Conservation (phyloP, 2,329 filamentous ascomycete genomes). For the Coniochaeta ligniaria region DNA sequence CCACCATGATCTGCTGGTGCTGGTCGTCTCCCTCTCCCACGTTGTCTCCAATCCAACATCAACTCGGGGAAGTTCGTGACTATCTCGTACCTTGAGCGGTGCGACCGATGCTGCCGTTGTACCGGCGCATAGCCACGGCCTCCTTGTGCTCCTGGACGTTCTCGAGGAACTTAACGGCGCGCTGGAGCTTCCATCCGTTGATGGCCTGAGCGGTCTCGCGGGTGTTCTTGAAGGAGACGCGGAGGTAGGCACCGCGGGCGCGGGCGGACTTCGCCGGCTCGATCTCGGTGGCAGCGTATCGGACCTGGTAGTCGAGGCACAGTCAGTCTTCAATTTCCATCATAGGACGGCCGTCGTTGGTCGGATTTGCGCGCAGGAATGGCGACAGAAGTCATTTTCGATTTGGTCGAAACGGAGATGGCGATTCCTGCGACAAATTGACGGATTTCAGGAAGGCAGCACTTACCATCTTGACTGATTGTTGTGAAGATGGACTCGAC, state of each 20-base stretch:
- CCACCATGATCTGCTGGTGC: not conserved
- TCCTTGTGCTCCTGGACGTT: slow-evolving; percentile 97
- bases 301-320: slow-evolving; percentile 54
- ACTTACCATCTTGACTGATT: slow-evolving; percentile 49
- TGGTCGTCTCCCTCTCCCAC: not conserved
- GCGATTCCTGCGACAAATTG: not conserved
- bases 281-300: slow-evolving; percentile 91
- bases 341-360: slow-evolving; percentile 7
- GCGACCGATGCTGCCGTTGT: slow-evolving; percentile 91
- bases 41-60: not conserved
- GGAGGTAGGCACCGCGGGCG: slow-evolving; percentile 96
- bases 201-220: slow-evolving; percentile 99
- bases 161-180: slow-evolving; percentile 93
- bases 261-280: slow-evolving; percentile 88
- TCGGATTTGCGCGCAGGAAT: not conserved
- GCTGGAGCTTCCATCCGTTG: slow-evolving; percentile 97
- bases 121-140: slow-evolving; percentile 97
- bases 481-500: slow-evolving; percentile 47
- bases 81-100: slow-evolving; percentile 85
- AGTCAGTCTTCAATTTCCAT: slow-evolving; percentile 5
- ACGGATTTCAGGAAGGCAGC: not conserved
- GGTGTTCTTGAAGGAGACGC: slow-evolving; percentile 99
- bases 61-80: not conserved
- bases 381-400: not conserved
- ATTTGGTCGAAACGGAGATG: not conserved